Conservation (phyloP, 2,329 filamentous ascomycete species). For the Gnomoniopsis smithogilvyi region DNA sequence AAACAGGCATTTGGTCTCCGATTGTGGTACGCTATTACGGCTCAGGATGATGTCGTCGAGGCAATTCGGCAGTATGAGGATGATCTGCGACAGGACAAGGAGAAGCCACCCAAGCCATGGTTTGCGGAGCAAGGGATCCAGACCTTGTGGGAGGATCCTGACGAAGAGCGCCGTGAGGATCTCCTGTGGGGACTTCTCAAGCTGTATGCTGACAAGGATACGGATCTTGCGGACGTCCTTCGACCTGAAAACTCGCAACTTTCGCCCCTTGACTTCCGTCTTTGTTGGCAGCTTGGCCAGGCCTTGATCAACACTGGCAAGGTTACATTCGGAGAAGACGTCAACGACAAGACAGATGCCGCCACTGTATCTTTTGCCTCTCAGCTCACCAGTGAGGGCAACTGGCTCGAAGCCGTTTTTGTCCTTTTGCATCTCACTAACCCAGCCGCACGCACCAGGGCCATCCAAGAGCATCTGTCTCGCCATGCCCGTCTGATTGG, state of each 20-base stretch:
- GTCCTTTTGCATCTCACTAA: conserved; percentile 74
- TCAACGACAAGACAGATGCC: conserved; percentile 61
- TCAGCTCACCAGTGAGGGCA: conserved; percentile 59
- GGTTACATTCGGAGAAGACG: conserved; percentile 50
- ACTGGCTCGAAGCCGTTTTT: conserved; percentile 71
- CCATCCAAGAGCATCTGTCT: conserved; percentile 70
- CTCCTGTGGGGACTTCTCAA: conserved; percentile 84
- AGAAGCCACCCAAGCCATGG: conserved; percentile 71
- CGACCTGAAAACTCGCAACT: conserved; percentile 74
- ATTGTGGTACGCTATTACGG: conserved; percentile 78
- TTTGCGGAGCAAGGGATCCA: conserved; percentile 60
- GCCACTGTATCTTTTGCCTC: conserved; percentile 63
- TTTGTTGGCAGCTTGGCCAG: conserved; percentile 83
- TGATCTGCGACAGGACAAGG: conserved; percentile 68
- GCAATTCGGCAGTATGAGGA: conserved; percentile 72
- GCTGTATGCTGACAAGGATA: conserved; percentile 63
- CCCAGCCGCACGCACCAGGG: conserved; percentile 57
- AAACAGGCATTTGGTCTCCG: conserved; percentile 88
- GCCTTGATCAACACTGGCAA: conserved; percentile 52
- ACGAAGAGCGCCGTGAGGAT: conserved; percentile 63
- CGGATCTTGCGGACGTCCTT: conserved; percentile 66
- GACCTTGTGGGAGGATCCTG: conserved; percentile 58
- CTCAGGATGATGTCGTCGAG: conserved; percentile 64
- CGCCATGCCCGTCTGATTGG: conserved; percentile 68
- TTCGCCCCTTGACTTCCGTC: conserved; percentile 69